These are phyloP conservation scores for Litsea cubeba DNA, from an alignment of 164 flowering plant species.

Conservation along the genomic window DNA sequence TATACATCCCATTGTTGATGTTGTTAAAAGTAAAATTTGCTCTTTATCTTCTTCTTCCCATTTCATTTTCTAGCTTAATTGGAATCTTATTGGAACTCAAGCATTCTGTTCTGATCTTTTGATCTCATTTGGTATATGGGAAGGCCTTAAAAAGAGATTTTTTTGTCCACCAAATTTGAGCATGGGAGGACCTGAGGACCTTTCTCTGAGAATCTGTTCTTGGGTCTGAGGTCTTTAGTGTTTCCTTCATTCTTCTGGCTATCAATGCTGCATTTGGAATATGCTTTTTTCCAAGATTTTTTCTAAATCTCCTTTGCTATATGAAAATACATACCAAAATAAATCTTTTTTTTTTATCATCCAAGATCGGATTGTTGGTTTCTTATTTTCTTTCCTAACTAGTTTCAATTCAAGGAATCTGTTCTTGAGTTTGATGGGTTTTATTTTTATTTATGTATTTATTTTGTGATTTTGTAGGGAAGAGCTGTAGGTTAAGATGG, in stretches of 20 bases:
- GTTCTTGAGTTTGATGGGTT: neutral
- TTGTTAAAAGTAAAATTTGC: too few relatives aligned
- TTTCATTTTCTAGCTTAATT: neutral
- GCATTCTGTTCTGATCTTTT: neutral
- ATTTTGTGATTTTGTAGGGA: constrained; percentile 33
- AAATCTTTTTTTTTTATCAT: neutral
- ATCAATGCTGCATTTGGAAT: neutral
- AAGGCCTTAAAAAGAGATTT: neutral
- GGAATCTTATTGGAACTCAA: neutral
- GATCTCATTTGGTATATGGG: neutral
- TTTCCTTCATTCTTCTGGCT: neutral
- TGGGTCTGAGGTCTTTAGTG: neutral
- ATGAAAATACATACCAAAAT: neutral
- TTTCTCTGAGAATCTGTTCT: neutral
- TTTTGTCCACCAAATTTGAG: neutral
- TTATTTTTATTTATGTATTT: too few relatives aligned
- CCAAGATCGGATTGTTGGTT: neutral
- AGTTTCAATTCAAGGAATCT: neutral
- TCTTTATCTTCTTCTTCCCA: neutral
- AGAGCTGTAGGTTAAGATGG: constrained; percentile 80
- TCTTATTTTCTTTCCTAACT: neutral
- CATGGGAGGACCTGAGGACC: neutral
- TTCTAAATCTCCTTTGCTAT: neutral
- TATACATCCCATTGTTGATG: too few relatives aligned
- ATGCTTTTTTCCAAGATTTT: too few relatives aligned